Evolutionary conservation across 2,329 filamentous ascomycete species (phyloP).

Genomic region (Fusarium setosum): DNA sequence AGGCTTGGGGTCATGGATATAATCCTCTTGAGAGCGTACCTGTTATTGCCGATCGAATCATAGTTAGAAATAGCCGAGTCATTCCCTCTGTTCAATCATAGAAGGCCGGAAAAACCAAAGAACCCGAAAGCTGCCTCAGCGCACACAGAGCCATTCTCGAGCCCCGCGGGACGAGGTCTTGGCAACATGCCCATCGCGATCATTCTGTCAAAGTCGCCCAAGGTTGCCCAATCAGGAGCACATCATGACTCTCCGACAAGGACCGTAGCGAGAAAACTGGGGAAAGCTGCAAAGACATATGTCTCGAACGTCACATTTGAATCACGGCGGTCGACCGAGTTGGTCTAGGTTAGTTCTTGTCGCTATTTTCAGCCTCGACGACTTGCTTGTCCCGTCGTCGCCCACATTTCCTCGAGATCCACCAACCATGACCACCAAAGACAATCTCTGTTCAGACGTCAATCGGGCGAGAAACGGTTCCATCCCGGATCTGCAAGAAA

Average conservation of each 20-base stretch:
- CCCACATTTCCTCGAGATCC: conserved; percentile 12
- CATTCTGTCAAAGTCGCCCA: conserved; percentile 24
- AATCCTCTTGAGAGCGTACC: too few species aligned
- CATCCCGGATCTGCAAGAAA: conserved; percentile 14
- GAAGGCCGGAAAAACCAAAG: too few species aligned
- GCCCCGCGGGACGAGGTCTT: too few species aligned
- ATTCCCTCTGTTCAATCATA: too few species aligned
- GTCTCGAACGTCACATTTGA: conserved; percentile 29
- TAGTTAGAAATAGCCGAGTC: too few species aligned
- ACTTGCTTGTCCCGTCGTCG: not conserved
- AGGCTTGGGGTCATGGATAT: too few species aligned
- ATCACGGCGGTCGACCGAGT: conserved; percentile 16
- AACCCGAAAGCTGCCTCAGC: too few species aligned
- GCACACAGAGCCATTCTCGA: too few species aligned
- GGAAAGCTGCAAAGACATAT: conserved; percentile 10
- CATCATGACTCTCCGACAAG: conserved; percentile 18
- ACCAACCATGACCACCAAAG: conserved; percentile 2
- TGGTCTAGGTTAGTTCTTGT: conserved; percentile 15
- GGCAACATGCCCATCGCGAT: conserved; percentile 21
- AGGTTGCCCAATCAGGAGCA: conserved; percentile 33
- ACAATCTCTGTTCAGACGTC: conserved; percentile 5
- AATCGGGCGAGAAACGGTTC: conserved; percentile 13
- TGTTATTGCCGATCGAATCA: too few species aligned
- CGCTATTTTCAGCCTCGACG: conserved; percentile 22
- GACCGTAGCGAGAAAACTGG: conserved; percentile 20